Conservation (phyloP, 164 flowering plant genomes). For the Chimonanthus praecox region DNA sequence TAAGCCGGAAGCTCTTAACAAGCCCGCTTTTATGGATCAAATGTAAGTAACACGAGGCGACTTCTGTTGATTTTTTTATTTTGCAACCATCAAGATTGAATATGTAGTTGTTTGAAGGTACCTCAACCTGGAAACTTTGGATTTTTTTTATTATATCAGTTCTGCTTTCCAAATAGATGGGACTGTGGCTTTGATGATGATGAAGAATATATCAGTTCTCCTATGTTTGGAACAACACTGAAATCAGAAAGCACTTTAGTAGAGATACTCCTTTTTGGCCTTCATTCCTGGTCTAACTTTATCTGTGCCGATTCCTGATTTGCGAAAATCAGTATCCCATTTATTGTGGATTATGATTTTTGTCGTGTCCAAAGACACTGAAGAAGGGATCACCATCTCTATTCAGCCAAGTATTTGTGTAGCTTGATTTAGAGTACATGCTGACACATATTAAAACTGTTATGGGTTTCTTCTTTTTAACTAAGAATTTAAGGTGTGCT, state of each 20-base stretch:
- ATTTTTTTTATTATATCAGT: no score
- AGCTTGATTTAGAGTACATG: not conserved
- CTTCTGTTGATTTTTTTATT: not conserved
- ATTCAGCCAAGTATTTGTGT: not conserved
- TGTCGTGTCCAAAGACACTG: not conserved
- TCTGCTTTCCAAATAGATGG: not conserved
- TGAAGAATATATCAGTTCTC: not conserved
- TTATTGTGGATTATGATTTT: not conserved
- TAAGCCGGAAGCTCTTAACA: constrained; percentile 54
- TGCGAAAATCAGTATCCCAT: not conserved
- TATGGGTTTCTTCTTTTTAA: not conserved
- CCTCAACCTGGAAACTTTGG: not conserved
- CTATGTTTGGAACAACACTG: not conserved
- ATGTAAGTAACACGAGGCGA: constrained; percentile 38
- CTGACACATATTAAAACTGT: not conserved
- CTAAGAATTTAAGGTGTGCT: not conserved
- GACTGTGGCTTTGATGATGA: not conserved
- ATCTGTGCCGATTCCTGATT: no score
- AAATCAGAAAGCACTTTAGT: not conserved
- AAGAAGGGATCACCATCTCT: not conserved
- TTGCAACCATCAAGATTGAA: not conserved
- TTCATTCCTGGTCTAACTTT: not conserved
- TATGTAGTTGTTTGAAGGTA: not conserved
- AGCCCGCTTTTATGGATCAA: constrained; percentile 49
- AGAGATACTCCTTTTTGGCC: not conserved